Evolutionary conservation across 768 basidiomycete genomes (phyloP).

Genomic region (Suillus ampliporus): DNA sequence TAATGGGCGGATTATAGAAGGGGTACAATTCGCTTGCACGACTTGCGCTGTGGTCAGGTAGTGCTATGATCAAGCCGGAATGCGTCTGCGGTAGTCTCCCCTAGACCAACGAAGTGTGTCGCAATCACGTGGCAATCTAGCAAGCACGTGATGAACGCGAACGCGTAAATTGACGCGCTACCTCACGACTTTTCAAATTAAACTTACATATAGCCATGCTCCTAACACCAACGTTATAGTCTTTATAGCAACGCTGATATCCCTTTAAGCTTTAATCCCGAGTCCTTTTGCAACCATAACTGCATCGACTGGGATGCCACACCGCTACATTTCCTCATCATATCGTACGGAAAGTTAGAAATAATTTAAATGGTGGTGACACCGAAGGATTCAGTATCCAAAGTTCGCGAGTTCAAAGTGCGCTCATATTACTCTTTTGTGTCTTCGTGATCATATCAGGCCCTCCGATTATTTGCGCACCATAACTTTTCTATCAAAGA

Average conservation of each 20-base stretch:
- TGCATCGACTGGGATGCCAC: constrained; percentile 30
- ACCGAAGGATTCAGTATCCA: not conserved
- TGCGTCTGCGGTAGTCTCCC: too few relatives aligned
- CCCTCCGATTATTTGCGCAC: not conserved
- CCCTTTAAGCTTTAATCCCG: too few relatives aligned
- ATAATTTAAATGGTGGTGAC: not conserved
- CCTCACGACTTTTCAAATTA: too few relatives aligned
- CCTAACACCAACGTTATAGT: too few relatives aligned
- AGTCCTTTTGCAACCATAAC: constrained; percentile 21
- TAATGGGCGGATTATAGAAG: too few relatives aligned
- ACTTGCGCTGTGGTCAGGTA: too few relatives aligned
- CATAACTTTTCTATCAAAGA: not conserved
- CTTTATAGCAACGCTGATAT: too few relatives aligned
- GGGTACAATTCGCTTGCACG: too few relatives aligned
- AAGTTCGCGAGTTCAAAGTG: constrained; percentile 5
- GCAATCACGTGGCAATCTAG: not conserved
- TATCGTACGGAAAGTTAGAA: not conserved
- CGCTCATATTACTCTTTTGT: not conserved
- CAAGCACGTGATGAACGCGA: constrained; percentile 4
- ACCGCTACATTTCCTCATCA: constrained; percentile 23
- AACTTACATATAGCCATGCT: too few relatives aligned
- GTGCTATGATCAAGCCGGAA: too few relatives aligned
- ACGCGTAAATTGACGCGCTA: not conserved
- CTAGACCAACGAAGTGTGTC: too few relatives aligned
- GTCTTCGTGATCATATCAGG: not conserved